These are phyloP conservation scores for Rostrohypoxylon terebratum DNA, from an alignment of 495 filamentous ascomycete genomes.

Conservation along the genomic window DNA sequence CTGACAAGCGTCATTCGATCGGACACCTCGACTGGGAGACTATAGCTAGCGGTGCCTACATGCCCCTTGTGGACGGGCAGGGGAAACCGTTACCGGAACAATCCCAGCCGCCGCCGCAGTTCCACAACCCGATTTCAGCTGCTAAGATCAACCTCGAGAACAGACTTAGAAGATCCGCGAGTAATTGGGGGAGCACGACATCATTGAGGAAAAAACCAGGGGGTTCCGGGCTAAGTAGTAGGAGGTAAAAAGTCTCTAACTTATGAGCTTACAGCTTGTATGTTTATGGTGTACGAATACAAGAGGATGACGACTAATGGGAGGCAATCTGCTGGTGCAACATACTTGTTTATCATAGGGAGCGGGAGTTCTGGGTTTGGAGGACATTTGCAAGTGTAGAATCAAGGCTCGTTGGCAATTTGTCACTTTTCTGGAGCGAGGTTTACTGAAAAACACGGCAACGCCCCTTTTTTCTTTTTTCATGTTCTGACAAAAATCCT, in stretches of 20 bases:
- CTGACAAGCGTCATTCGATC: conserved; percentile 40
- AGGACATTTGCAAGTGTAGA: not conserved
- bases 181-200: conserved; percentile 48
- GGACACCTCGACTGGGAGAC: conserved; percentile 54
- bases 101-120: conserved; percentile 24
- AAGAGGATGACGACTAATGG: not conserved
- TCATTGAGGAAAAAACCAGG: conserved; percentile 40
- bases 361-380: not conserved
- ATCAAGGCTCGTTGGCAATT: not conserved
- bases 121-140: conserved; percentile 55
- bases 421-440: not conserved
- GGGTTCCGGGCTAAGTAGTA: conserved; percentile 14
- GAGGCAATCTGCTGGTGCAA: not conserved
- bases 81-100: conserved; percentile 37
- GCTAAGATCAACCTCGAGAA: conserved; percentile 60
- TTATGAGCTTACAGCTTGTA: not conserved
- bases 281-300: conserved; percentile 13
- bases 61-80: conserved; percentile 42
- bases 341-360: not conserved
- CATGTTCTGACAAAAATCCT: not conserved
- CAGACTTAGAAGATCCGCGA: conserved; percentile 57
- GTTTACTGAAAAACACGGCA: not conserved
- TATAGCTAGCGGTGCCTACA: conserved; percentile 40
- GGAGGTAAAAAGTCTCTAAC: conserved; percentile 11
- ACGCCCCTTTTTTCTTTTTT: not conserved